Conservation (phyloP, 1,139 yeast species). For the Taiozyma onychis region DNA sequence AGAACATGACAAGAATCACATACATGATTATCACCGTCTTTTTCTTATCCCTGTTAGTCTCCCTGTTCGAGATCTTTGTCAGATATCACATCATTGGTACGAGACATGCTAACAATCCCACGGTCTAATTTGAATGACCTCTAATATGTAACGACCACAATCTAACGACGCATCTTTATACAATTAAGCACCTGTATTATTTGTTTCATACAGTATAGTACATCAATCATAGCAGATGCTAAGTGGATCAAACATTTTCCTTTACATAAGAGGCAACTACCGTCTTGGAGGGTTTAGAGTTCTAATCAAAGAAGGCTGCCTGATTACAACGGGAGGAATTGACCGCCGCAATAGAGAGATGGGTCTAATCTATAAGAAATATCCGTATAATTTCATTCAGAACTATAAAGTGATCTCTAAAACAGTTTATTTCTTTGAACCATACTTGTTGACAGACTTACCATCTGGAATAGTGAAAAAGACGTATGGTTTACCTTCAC, state of each 20-base stretch:
- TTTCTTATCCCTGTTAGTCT: conserved; percentile 70
- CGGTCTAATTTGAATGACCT: neutral
- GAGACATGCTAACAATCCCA: conserved; percentile 1
- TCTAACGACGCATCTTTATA: neutral
- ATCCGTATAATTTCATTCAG: neutral
- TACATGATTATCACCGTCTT: conserved; percentile 86
- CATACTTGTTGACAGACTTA: conserved; percentile 79
- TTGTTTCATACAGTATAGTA: too few relatives aligned
- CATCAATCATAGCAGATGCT: too few relatives aligned
- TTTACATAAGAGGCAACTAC: too few relatives aligned
- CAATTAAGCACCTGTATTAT: neutral
- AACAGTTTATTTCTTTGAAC: conserved; percentile 43
- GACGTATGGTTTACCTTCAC: conserved; percentile 58
- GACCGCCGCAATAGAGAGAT: too few relatives aligned
- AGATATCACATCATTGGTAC: conserved; percentile 43
- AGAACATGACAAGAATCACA: conserved; percentile 85
- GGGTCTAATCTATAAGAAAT: too few relatives aligned
- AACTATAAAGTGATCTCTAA: neutral
- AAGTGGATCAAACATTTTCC: too few relatives aligned
- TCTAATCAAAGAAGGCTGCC: too few relatives aligned
- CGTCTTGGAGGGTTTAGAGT: too few relatives aligned
- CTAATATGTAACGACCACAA: neutral
- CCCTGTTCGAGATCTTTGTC: conserved; percentile 51
- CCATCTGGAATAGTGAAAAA: conserved; percentile 98
- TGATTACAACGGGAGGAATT: too few relatives aligned